Base-by-base conservation (phyloP, 108 stramenopile genomes). In the Cyclostephanos invisitatus region DNA sequence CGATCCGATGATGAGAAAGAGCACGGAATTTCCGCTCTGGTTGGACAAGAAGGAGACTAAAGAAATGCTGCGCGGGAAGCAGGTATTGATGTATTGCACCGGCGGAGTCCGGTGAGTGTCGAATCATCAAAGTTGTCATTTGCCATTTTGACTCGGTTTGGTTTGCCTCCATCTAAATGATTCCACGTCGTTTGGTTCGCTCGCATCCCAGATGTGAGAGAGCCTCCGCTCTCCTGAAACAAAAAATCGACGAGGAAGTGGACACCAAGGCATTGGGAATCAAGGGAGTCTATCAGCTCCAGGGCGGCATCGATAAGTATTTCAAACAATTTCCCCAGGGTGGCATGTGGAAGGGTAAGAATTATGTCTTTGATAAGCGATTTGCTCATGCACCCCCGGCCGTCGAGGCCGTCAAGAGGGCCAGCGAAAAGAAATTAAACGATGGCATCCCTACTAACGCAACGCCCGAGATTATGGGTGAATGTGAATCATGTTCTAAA, bases 241-340 rank as follows among this genome's bases (percentile, higher is more conserved):
- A 86, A 61, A 84, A 91, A 69, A 74, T 94, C 35, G 87, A 87
- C n/a, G 68, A 71, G 15, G 72, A 92, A 62, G 77, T 85, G 18
- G 80, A 78, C 18, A 87, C 86, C 12, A 85, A 86, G 64, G 77
- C 78, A 7, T 51, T 96, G 36, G 83, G 77, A 28, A 83, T 94
- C 10, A 80, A 88, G 67, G 92, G 89, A 7, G 91, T 96, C 3
- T 96, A 84, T 75, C 96, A 97, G 64, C 79, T 96, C 15, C 81
- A 93, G 74, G 96, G 96, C 57, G 96, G 96, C 1, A 88, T 97
- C 24, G 93, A 97, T 68, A 84, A 88, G 32, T 97, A 97, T 71
- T 73, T 97, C 46, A 78, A 97, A 62, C 66, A 79, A 24, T 97
- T 88, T 74, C 92, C 91, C 15, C 89, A 87, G 44, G 96, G 94